phyloP scores from a whole-genome alignment of 2,329 filamentous ascomycete species.

The Pseudogymnoascus sp. region DNA sequence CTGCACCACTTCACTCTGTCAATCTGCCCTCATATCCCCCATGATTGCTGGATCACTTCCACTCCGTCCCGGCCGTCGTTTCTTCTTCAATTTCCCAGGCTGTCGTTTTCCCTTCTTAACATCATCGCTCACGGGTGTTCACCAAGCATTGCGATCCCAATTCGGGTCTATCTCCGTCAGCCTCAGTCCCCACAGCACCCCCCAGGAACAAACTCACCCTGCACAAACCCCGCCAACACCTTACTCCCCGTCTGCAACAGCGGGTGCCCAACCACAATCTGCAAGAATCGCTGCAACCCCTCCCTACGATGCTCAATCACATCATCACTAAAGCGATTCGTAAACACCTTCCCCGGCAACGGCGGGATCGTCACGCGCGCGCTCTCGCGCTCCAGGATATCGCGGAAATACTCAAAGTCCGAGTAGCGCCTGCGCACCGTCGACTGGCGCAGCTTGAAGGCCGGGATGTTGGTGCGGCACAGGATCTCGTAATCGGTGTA shows the following conservation, averaged over 20 bases:
- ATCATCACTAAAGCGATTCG: conserved; percentile 95
- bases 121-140: conserved; percentile 30
- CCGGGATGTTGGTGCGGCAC: conserved; percentile 96
- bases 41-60: conserved; percentile 5
- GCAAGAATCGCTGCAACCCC: conserved; percentile 88
- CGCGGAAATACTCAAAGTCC: conserved; percentile 98
- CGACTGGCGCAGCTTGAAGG: conserved; percentile 90
- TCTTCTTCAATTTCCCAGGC: conserved; percentile 42
- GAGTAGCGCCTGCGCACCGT: conserved; percentile 90
- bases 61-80: conserved; percentile 23
- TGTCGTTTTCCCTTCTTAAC: conserved; percentile 24
- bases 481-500: conserved; percentile 99
- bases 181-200: not conserved
- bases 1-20: not conserved
- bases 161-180: conserved; percentile 56
- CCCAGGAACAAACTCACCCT: conserved; percentile 55
- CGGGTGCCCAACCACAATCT: conserved; percentile 95
- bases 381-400: conserved; percentile 92
- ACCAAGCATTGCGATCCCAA: conserved; percentile 91
- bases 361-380: conserved; percentile 94
- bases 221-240: conserved; percentile 91
- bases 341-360: conserved; percentile 93
- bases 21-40: not conserved
- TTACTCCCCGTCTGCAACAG: conserved; percentile 96
- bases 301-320: conserved; percentile 92